These are phyloP conservation scores for Saitoella complicata DNA, from an alignment of 805 yeast genomes.

Conservation along the genomic window DNA sequence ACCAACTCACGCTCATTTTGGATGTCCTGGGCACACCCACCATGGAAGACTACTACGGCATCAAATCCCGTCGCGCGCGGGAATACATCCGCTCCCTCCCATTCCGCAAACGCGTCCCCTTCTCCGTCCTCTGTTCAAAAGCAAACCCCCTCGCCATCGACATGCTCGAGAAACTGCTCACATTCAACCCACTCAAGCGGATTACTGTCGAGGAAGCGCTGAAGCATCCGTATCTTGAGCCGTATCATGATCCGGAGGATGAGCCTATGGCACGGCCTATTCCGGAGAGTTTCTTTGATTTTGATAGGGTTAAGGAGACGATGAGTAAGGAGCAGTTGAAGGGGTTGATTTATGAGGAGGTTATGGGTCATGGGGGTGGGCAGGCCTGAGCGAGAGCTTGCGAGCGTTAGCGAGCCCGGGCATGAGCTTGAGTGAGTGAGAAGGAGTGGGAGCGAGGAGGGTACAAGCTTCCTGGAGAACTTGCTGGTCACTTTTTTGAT, in stretches of 20 bases:
- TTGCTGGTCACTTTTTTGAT: too few species aligned
- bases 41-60: constrained; percentile 45
- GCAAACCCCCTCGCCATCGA: constrained; percentile 53
- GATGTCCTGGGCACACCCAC: constrained; percentile 79
- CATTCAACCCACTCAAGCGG: constrained; percentile 70
- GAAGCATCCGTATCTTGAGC: constrained; percentile 64
- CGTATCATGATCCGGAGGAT: constrained; percentile 90
- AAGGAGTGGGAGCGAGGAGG: too few species aligned
- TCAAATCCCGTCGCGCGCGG: constrained; percentile 59
- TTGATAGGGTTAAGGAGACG: constrained; percentile 70
- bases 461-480: too few species aligned
- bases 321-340: constrained; percentile 63
- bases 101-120: constrained; percentile 44
- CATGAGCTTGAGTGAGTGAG: too few species aligned
- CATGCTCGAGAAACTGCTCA: constrained; percentile 47
- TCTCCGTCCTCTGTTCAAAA: constrained; percentile 30
- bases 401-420: too few species aligned
- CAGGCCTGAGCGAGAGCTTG: too few species aligned
- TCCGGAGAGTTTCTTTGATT: constrained; percentile 75
- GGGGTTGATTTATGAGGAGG: background rate
- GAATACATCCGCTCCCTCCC: constrained; percentile 78
- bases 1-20: constrained; percentile 72
- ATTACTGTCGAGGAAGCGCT: constrained; percentile 75
- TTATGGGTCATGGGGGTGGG: background rate
- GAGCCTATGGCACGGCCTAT: constrained; percentile 78